phyloP scores from a whole-genome alignment of 2,329 filamentous ascomycete genomes.

The Colletotrichum plurivorum region DNA sequence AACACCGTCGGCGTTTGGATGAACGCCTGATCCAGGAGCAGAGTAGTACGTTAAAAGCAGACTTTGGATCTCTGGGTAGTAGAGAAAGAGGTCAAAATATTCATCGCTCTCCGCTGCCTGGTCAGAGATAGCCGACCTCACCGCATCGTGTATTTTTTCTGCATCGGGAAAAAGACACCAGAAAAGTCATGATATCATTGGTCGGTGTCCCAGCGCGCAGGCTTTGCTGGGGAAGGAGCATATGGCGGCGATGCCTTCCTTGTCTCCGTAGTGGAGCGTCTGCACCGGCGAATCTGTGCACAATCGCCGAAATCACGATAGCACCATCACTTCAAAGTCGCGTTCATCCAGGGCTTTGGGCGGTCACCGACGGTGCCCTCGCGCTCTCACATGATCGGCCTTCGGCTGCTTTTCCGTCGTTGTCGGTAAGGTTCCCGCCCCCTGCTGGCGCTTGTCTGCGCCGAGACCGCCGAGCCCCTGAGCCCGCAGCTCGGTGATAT shows the following conservation, averaged over 20 bases:
- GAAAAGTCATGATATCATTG: conserved; percentile 33
- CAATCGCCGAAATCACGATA: conserved; percentile 27
- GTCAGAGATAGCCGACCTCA: neutral
- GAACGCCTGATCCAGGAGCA: neutral
- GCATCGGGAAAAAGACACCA: conserved; percentile 6
- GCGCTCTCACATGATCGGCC: conserved; percentile 31
- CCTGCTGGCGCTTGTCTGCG: neutral
- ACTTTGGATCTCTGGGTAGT: no score
- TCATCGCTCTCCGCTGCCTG: neutral
- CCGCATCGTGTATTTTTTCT: conserved; percentile 29
- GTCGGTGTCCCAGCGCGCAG: conserved; percentile 9
- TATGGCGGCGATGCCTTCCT: conserved; percentile 11
- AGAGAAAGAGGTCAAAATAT: neutral
- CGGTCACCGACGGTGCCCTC: conserved; percentile 2
- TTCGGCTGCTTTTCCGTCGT: conserved; percentile 22
- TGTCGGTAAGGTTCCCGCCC: conserved; percentile 15
- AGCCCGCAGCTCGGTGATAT: conserved; percentile 36
- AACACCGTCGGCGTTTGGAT: conserved; percentile 24
- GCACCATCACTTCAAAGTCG: conserved; percentile 6
- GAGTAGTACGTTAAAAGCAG: no score
- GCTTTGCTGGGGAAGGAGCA: conserved; percentile 19
- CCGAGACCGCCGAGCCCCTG: conserved; percentile 28
- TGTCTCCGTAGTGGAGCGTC: conserved; percentile 20
- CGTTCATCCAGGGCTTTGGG: neutral
- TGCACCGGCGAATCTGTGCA: neutral